Conservation (phyloP, 768 basidiomycete species). For the Leccinum pellstonianum region DNA sequence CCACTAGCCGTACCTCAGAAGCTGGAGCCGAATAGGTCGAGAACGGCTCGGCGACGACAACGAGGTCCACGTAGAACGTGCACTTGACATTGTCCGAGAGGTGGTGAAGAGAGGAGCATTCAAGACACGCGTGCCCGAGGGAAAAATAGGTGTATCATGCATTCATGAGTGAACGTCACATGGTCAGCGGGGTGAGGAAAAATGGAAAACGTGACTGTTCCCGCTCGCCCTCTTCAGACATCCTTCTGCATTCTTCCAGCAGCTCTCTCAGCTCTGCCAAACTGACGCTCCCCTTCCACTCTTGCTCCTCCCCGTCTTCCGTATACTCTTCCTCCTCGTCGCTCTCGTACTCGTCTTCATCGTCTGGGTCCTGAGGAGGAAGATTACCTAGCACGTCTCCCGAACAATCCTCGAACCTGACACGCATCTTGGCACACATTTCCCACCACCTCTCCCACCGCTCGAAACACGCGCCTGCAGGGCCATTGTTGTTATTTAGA, state of each 20-base stretch:
- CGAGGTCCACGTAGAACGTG: constrained; percentile 36
- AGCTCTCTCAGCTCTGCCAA: constrained; percentile 52
- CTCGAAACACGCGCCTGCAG: constrained; percentile 40
- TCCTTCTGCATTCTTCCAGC: constrained; percentile 55
- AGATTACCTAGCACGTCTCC: constrained; percentile 55
- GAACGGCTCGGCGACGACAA: constrained; percentile 21
- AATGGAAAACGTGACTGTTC: constrained; percentile 27
- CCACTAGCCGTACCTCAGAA: neutral
- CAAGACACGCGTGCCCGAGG: constrained; percentile 70
- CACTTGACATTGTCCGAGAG: constrained; percentile 48
- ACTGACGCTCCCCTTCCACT: constrained; percentile 25
- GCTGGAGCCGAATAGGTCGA: constrained; percentile 21
- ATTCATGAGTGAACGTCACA: neutral
- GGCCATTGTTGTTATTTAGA: constrained; percentile 53
- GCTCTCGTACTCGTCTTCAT: constrained; percentile 34
- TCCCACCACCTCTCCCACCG: constrained; percentile 75
- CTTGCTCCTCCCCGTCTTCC: constrained; percentile 32
- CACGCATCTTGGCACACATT: constrained; percentile 44
- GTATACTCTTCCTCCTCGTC: constrained; percentile 34
- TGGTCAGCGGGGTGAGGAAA: constrained; percentile 9
- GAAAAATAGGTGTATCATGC: constrained; percentile 42
- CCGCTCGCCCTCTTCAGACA: constrained; percentile 34
- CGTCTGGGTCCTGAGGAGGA: constrained; percentile 31
- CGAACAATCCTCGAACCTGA: constrained; percentile 76
- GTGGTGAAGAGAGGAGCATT: constrained; percentile 68